These are phyloP conservation scores for Cladorrhinum sp. DNA, from an alignment of 2,329 filamentous ascomycete species.

Conservation along the genomic window DNA sequence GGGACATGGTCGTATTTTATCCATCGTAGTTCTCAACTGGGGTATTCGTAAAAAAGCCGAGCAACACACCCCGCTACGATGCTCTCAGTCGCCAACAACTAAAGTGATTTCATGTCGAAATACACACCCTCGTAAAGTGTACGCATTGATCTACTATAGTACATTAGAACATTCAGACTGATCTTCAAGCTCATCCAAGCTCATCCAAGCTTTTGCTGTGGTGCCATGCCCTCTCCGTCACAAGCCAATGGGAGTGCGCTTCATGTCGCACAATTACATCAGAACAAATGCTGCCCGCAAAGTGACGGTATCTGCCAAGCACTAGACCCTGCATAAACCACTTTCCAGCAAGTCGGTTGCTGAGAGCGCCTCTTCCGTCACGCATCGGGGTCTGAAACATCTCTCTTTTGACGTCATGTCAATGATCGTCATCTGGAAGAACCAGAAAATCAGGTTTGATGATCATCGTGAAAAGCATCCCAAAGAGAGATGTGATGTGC, in stretches of 20 bases:
- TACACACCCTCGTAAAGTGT: too few species aligned
- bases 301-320: slow-evolving; percentile 2
- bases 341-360: slow-evolving; percentile 13
- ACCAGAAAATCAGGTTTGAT: slow-evolving; percentile 22
- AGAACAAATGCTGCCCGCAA: not conserved
- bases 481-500: not conserved
- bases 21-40: too few species aligned
- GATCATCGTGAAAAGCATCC: not conserved
- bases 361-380: slow-evolving; percentile 13
- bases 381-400: not conserved
- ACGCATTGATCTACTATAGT: not conserved
- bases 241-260: not conserved
- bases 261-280: slow-evolving; percentile 12
- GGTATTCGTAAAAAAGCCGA: too few species aligned
- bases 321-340: slow-evolving; percentile 24
- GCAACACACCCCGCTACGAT: too few species aligned
- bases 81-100: too few species aligned
- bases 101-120: too few species aligned
- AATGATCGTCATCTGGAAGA: slow-evolving; percentile 12
- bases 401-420: slow-evolving; percentile 29
- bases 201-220: not conserved
- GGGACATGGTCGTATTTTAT: too few species aligned
- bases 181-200: not conserved
- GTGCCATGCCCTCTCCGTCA: not conserved
- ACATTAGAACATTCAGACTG: not conserved